These are phyloP conservation scores for Larix kaempferi DNA, from an alignment of 75 land plant genomes.

Conservation along the genomic window DNA sequence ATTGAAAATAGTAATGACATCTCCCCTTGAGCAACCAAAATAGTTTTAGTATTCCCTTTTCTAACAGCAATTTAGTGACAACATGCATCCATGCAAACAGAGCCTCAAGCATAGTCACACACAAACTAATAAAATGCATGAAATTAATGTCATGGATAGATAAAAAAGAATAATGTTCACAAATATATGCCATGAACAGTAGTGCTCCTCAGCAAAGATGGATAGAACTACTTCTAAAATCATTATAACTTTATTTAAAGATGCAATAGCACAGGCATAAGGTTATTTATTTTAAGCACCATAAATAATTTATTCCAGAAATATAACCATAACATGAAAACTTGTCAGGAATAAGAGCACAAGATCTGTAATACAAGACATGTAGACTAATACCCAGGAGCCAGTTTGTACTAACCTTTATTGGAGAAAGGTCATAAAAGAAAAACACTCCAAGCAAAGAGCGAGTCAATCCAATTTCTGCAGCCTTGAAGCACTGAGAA, in stretches of 20 bases:
- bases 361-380: background rate
- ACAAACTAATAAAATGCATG: no score
- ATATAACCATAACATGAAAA: no score
- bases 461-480: conserved; percentile 37
- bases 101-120: no score
- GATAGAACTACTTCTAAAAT: background rate
- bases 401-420: conserved; percentile 59
- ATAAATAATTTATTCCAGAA: no score
- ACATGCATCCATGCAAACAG: background rate
- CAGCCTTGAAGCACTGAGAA: conserved; percentile 76
- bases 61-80: background rate
- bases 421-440: conserved; percentile 93
- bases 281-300: no score
- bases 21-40: no score
- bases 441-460: conserved; percentile 86
- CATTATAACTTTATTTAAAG: no score
- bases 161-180: background rate
- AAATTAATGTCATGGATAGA: background rate
- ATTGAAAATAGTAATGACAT: no score
- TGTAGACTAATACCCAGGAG: background rate
- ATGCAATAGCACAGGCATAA: no score
- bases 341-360: no score
- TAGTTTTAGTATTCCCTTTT: background rate
- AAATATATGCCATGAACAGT: background rate
- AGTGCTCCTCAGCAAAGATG: background rate